phyloP scores from a whole-genome alignment of 2,329 filamentous ascomycete species.

The Talaromyces sp. region DNA sequence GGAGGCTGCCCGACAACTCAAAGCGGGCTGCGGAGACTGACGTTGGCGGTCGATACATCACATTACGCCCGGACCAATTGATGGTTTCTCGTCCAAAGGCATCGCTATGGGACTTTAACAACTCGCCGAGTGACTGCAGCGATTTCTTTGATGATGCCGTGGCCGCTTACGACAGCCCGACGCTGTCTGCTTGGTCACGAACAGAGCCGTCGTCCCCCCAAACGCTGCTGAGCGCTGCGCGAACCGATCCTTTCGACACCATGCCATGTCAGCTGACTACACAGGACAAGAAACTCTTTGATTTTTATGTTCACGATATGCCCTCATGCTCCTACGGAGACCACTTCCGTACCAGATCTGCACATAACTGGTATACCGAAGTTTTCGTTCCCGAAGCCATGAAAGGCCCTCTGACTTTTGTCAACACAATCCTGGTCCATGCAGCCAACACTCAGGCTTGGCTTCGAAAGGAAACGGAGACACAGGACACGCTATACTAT shows the following conservation, averaged over 20 bases:
- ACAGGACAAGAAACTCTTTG: slow-evolving; percentile 30
- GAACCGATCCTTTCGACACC: slow-evolving; percentile 33
- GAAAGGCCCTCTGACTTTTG: slow-evolving; percentile 34
- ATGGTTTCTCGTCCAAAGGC: not conserved
- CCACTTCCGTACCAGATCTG: slow-evolving; percentile 27
- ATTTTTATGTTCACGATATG: slow-evolving; percentile 38
- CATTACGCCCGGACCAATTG: not conserved
- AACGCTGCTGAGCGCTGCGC: slow-evolving; percentile 30
- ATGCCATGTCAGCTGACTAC: slow-evolving; percentile 27
- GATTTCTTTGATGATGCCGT: not conserved
- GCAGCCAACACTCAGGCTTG: slow-evolving; percentile 34
- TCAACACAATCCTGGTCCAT: slow-evolving; percentile 35
- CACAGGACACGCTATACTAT: slow-evolving; percentile 25
- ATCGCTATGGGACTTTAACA: not conserved
- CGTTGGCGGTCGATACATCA: not conserved
- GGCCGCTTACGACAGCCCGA: not conserved
- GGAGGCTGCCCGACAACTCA: not conserved
- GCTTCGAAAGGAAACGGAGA: slow-evolving; percentile 30
- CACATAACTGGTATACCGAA: slow-evolving; percentile 35
- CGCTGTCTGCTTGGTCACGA: slow-evolving; percentile 13
- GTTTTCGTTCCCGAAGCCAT: slow-evolving; percentile 38
- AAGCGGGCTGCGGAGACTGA: not conserved
- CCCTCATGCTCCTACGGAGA: slow-evolving; percentile 34
- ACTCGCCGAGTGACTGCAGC: not conserved
- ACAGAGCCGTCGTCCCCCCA: slow-evolving; percentile 14